A percentile compares a stretch with the other conserved stretches of the same genome.
Evolutionary conservation across 768 basidiomycete species (phyloP).

Genomic region (Cystobasidium tubakii): DNA sequence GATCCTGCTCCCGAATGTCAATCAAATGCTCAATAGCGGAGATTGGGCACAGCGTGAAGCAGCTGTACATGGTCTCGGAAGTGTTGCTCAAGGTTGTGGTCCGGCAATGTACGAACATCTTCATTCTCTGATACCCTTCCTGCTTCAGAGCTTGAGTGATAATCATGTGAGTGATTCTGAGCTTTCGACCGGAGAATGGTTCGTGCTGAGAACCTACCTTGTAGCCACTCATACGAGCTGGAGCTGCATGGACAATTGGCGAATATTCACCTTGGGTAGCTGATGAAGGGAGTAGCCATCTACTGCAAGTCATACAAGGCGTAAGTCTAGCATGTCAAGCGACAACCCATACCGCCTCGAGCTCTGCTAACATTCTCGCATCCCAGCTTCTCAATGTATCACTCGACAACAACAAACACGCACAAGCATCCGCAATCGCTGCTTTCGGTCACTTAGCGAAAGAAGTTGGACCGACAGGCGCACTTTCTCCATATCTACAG

Average conservation of each 20-base stretch:
- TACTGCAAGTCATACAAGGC: conserved; percentile 98
- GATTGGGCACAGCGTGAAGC: conserved; percentile 95
- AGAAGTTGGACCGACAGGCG: conserved; percentile 67
- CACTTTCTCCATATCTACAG: conserved; percentile 85
- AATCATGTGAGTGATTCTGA: conserved; percentile 61
- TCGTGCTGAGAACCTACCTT: no score
- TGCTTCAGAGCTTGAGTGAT: conserved; percentile 82
- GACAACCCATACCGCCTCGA: background rate
- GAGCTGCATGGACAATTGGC: conserved; percentile 98
- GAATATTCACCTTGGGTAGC: conserved; percentile 92
- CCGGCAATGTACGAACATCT: conserved; percentile 90
- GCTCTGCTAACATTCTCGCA: background rate
- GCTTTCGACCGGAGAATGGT: background rate
- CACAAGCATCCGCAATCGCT: conserved; percentile 97
- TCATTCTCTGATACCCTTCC: conserved; percentile 82
- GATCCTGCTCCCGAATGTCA: conserved; percentile 78
- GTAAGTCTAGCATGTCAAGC: conserved; percentile 54
- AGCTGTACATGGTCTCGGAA: conserved; percentile 91
- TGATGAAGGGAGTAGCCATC: conserved; percentile 77
- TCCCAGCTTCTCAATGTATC: conserved; percentile 89
- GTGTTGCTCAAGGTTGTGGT: conserved; percentile 98
- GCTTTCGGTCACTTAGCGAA: conserved; percentile 98
- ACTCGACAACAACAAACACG: conserved; percentile 97
- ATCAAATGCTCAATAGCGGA: conserved; percentile 81
- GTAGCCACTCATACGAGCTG: conserved; percentile 94